phyloP scores from a whole-genome alignment of 495 filamentous ascomycete species.

The Polyplosphaeria fusca region DNA sequence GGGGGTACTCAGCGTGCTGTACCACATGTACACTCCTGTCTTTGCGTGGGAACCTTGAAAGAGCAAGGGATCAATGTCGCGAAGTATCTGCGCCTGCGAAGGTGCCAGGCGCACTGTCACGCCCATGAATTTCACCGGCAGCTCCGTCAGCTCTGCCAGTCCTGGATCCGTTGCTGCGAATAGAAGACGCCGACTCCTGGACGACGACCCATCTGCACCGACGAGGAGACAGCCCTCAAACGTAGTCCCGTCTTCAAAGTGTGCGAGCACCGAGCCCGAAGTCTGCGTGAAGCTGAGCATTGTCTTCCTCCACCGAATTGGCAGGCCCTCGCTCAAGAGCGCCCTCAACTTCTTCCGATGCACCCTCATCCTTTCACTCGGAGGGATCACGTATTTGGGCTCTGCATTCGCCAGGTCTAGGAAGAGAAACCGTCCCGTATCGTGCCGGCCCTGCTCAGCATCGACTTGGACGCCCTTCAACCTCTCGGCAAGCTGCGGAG shows the following conservation, averaged over 20 bases:
- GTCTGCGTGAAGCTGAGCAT: neutral
- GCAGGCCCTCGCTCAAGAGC: conserved; percentile 2
- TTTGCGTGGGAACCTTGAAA: conserved; percentile 14
- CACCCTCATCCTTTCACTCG: neutral
- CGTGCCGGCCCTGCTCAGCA: conserved; percentile 7
- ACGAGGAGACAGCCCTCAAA: conserved; percentile 6
- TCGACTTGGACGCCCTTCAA: conserved; percentile 11
- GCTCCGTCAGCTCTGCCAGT: neutral
- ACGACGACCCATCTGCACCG: conserved; percentile 6
- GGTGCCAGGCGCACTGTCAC: conserved; percentile 11
- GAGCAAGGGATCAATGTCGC: conserved; percentile 17
- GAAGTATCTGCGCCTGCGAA: neutral
- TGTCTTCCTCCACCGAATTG: conserved; percentile 3
- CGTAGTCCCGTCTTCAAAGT: conserved; percentile 13
- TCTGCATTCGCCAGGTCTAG: conserved; percentile 14
- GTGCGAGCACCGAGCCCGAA: neutral
- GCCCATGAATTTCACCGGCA: conserved; percentile 14
- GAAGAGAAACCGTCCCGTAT: conserved; percentile 15
- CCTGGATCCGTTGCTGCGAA: neutral
- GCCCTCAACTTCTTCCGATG: conserved; percentile 6
- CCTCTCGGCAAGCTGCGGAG: neutral
- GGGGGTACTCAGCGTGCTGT: conserved; percentile 7
- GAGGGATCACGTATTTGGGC: conserved; percentile 14
- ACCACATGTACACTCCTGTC: conserved; percentile 13
- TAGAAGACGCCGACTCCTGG: conserved; percentile 1